Conservation (phyloP, 192 early-diverging fungal species). For the Pilobolus umbonatus region DNA sequence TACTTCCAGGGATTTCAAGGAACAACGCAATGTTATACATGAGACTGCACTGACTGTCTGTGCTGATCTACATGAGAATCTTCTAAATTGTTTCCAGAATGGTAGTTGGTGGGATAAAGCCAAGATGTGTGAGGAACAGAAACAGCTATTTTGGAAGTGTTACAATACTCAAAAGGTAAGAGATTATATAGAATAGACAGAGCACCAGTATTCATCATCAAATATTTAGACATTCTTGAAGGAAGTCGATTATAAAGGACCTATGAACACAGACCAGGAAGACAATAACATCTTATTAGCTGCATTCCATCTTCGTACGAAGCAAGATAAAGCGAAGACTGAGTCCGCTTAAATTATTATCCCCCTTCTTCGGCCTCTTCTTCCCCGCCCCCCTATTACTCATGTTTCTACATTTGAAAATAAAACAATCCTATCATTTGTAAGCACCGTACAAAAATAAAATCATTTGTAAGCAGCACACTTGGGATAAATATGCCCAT, state of each 20-base stretch:
- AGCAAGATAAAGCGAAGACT: neutral
- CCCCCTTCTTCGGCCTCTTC: too few relatives aligned
- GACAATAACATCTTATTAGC: constrained; percentile 2
- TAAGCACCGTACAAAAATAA: too few relatives aligned
- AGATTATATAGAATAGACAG: neutral
- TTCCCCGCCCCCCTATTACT: too few relatives aligned
- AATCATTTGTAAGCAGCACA: too few relatives aligned
- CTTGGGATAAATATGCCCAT: too few relatives aligned
- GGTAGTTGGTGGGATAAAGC: constrained; percentile 41
- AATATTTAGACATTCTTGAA: constrained; percentile 17
- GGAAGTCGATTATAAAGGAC: constrained; percentile 20
- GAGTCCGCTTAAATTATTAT: too few relatives aligned
- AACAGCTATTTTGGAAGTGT: constrained; percentile 34
- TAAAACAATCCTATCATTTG: too few relatives aligned
- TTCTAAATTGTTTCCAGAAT: constrained; percentile 30
- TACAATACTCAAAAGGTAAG: constrained; percentile 31
- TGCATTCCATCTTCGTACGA: constrained; percentile 6
- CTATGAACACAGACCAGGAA: constrained; percentile 18
- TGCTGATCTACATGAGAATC: constrained; percentile 28
- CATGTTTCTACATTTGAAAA: too few relatives aligned
- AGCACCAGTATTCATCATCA: neutral
- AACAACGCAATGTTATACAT: constrained; percentile 32
- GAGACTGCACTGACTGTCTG: constrained; percentile 29
- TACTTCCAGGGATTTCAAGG: constrained; percentile 19
- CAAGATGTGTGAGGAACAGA: constrained; percentile 37